A percentile compares a stretch with the other conserved stretches of the same genome.
Conservation (phyloP, 257 asterid species). For the Gynochthodes officinalis region DNA sequence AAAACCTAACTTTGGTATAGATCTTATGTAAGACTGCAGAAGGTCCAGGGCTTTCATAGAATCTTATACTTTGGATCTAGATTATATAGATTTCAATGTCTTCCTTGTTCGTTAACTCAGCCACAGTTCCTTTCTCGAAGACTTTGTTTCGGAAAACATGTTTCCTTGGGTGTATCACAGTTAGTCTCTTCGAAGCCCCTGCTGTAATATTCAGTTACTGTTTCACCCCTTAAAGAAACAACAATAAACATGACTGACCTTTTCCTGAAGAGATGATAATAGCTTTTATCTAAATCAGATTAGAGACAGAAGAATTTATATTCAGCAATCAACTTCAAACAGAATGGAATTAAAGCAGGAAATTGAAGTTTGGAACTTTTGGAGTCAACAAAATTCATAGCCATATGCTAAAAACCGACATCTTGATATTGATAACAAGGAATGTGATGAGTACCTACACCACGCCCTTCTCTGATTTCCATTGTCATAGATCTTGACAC, state of each 20-base stretch:
- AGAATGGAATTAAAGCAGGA: not conserved
- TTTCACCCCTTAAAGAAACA: not conserved
- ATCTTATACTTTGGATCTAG: not conserved
- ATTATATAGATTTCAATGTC: not conserved
- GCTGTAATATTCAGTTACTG: not conserved
- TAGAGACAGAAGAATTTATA: not conserved
- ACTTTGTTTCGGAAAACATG: not conserved
- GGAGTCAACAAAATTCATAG: not conserved
- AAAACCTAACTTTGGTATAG: not conserved
- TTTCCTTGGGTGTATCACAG: not conserved
- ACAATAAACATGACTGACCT: not conserved
- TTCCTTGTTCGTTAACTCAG: not conserved
- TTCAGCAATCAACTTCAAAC: not conserved
- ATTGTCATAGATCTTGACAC: constrained; percentile 98
- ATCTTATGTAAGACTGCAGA: not conserved
- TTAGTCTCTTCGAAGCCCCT: not conserved
- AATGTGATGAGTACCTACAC: constrained; percentile 61
- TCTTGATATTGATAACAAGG: constrained; percentile 5
- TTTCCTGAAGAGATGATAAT: not conserved
- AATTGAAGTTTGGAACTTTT: not conserved
- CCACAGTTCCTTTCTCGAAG: not conserved
- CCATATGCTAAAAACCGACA: not conserved
- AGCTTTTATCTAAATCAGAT: not conserved
- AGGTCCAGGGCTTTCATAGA: not conserved
- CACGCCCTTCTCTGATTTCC: constrained; percentile 99